These are phyloP conservation scores for Pestalotiopsis fici DNA, from an alignment of 2,329 filamentous ascomycete species.

Conservation along the genomic window DNA sequence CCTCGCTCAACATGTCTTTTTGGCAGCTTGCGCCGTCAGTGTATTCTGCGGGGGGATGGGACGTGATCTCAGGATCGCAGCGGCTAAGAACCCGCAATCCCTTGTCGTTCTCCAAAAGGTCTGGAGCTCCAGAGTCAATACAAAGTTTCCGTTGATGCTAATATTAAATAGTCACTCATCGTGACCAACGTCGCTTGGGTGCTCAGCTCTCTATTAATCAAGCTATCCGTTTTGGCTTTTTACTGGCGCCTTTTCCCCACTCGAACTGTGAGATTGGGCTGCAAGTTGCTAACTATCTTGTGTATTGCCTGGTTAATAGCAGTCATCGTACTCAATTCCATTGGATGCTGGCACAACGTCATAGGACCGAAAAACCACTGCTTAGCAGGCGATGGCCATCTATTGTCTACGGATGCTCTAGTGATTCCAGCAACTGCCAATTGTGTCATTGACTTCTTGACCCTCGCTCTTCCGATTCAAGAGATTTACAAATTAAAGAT, in stretches of 20 bases:
- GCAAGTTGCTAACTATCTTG: not conserved
- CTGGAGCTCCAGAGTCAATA: not conserved
- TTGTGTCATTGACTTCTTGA: slow-evolving; percentile 13
- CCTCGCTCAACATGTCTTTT: not conserved
- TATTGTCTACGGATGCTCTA: slow-evolving; percentile 8
- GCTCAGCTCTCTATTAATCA: not conserved
- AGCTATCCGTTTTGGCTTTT: not conserved
- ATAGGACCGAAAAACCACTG: slow-evolving; percentile 9
- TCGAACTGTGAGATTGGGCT: not conserved
- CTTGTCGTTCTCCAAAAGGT: not conserved
- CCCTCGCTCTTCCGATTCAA: slow-evolving; percentile 11
- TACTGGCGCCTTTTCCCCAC: not conserved
- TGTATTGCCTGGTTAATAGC: slow-evolving; percentile 13
- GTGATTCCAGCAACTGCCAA: slow-evolving; percentile 12
- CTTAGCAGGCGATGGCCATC: no score
- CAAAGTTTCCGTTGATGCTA: not conserved
- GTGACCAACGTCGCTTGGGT: not conserved
- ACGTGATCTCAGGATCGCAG: not conserved
- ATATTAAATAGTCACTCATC: not conserved
- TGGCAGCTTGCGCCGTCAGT: not conserved
- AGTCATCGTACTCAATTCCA: no score
- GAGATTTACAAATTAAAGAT: slow-evolving; percentile 2
- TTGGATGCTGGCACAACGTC: slow-evolving; percentile 15
- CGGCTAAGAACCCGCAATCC: not conserved
- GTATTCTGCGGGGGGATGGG: not conserved